Evolutionary conservation across 78 protist genomes (phyloP).

Genomic region (Polysphondylium violaceum): DNA sequence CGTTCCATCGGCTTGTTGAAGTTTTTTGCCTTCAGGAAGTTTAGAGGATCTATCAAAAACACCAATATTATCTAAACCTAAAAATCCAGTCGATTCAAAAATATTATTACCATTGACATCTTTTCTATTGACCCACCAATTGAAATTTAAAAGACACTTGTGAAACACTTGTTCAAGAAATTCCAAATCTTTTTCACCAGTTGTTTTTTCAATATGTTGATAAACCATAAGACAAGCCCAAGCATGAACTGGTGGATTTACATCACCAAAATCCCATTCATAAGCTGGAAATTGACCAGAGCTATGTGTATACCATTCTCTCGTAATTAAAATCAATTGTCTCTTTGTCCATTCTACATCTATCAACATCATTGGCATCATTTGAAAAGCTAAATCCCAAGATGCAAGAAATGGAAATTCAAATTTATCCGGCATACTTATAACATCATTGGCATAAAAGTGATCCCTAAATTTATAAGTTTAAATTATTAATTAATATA

Average conservation of each 20-base stretch:
- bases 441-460: conserved; percentile 77
- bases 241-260: conserved; percentile 74
- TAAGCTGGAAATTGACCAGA: conserved; percentile 87
- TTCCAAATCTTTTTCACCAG: conserved; percentile 53
- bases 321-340: conserved; percentile 78
- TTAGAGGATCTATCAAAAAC: conserved; percentile 84
- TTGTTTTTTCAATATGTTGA: conserved; percentile 15
- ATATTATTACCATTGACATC: conserved; percentile 82
- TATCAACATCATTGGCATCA: conserved; percentile 69
- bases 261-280: conserved; percentile 86
- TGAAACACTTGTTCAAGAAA: conserved; percentile 83
- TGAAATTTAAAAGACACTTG: conserved; percentile 88
- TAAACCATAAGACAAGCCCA: conserved; percentile 83
- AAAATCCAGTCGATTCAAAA: conserved; percentile 83
- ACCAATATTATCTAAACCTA: conserved; percentile 81
- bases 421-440: conserved; percentile 91
- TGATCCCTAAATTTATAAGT: no score
- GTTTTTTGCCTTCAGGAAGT: conserved; percentile 39
- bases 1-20: conserved; percentile 89
- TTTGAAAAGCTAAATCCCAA: conserved; percentile 91
- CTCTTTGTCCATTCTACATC: conserved; percentile 86
- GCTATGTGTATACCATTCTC: conserved; percentile 92
- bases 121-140: conserved; percentile 90
- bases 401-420: conserved; percentile 83
- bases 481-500: no score